Percentiles rank a stretch among this genome's conserved stretches.
Conservation (phyloP, 176 grass and related monocot genomes). For the Zoysia japonica region DNA sequence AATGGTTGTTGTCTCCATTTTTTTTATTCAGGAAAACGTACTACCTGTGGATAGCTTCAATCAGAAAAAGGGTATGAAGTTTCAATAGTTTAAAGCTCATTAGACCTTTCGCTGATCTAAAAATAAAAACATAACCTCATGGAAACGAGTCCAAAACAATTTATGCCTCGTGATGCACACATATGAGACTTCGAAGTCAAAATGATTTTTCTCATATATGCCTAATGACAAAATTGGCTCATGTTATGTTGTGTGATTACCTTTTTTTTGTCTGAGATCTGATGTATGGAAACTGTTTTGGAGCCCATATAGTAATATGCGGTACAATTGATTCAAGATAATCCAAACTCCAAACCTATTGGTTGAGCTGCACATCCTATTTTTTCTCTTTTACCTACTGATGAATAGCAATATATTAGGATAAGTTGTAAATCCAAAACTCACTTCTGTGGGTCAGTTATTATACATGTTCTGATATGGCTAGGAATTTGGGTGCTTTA, state of each 20-base stretch:
- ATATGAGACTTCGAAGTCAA: not conserved
- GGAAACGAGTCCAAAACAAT: constrained; percentile 18
- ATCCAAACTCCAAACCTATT: not conserved
- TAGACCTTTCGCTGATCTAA: not conserved
- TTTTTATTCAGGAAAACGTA: constrained; percentile 61
- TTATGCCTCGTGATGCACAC: not conserved
- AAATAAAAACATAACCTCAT: constrained; percentile 4
- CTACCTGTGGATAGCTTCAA: constrained; percentile 46
- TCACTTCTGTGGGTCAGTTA: not conserved
- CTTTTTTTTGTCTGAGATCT: not conserved
- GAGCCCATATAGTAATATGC: not conserved
- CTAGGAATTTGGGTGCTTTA: no score
- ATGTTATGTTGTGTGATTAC: not conserved
- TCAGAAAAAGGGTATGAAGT: constrained; percentile 66
- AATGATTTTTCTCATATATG: not conserved
- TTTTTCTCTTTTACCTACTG: not conserved
- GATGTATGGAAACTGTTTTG: not conserved
- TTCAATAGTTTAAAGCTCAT: constrained; percentile 24
- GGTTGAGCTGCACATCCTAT: not conserved
- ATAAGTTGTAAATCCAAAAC: not conserved
- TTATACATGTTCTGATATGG: not conserved
- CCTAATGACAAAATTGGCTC: not conserved
- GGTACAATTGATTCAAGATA: constrained; percentile 14
- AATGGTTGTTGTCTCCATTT: constrained; percentile 25
- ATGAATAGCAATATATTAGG: not conserved